Conservation (phyloP, 2,329 filamentous ascomycete species). For the Pestalotiopsis sp. region DNA sequence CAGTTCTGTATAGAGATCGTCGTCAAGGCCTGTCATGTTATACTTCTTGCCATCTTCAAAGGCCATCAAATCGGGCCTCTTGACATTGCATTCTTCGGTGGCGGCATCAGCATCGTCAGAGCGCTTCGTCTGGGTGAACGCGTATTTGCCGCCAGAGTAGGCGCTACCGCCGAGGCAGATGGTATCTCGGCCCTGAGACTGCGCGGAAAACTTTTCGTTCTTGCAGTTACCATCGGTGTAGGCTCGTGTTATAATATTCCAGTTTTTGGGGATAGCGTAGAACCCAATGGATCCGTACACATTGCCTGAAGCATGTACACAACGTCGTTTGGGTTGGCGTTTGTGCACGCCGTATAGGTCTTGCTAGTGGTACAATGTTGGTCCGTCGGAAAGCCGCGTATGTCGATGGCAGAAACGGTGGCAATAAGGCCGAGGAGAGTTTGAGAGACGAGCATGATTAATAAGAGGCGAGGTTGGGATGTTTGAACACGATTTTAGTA, state of each 20-base stretch:
- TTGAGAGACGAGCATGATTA: background rate
- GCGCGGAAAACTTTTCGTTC: background rate
- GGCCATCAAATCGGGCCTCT: background rate
- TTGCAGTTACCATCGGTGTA: slow-evolving; percentile 8
- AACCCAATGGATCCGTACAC: background rate
- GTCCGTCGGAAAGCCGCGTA: background rate
- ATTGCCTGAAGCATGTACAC: background rate
- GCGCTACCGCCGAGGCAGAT: background rate
- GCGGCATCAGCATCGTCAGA: background rate
- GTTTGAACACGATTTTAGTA: too few relatives aligned
- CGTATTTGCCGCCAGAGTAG: slow-evolving; percentile 9
- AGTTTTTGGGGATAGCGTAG: slow-evolving; percentile 1
- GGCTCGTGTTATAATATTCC: background rate
- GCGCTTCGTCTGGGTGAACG: background rate
- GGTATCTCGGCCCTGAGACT: background rate
- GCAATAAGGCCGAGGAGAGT: slow-evolving; percentile 6
- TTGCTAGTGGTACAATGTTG: background rate
- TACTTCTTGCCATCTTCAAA: slow-evolving; percentile 5
- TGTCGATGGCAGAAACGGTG: background rate
- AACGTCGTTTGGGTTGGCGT: slow-evolving; percentile 6
- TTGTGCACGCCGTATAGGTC: background rate
- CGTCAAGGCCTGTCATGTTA: background rate
- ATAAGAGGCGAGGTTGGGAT: too few relatives aligned
- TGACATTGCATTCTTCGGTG: background rate
- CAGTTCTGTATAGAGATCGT: background rate